Evolutionary conservation across 2,329 filamentous ascomycete genomes (phyloP).

Genomic region (Exophiala sp.): DNA sequence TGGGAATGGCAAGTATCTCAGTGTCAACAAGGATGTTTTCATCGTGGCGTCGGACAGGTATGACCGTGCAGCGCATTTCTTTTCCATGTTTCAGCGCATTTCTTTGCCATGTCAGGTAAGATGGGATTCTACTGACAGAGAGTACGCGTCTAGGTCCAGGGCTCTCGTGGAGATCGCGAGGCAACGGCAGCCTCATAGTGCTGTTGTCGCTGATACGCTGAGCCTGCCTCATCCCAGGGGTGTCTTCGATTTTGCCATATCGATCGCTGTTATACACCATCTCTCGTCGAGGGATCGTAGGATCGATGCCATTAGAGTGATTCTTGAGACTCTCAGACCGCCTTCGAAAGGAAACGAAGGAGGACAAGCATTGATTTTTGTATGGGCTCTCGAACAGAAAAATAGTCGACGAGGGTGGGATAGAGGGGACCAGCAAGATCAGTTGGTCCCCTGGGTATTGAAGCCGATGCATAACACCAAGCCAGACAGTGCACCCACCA

Average conservation of each 20-base stretch:
- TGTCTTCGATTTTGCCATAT: conserved; percentile 81
- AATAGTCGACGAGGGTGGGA: conserved; percentile 85
- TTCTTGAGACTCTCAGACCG: conserved; percentile 63
- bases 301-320: conserved; percentile 65
- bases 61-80: conserved; percentile 33
- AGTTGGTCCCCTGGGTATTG: conserved; percentile 94
- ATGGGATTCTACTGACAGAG: conserved; percentile 8
- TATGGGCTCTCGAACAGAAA: conserved; percentile 94
- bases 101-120: conserved; percentile 15
- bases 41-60: conserved; percentile 84
- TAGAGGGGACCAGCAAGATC: conserved; percentile 77
- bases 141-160: conserved; percentile 46
- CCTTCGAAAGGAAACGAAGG: conserved; percentile 28
- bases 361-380: conserved; percentile 77
- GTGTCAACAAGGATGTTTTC: conserved; percentile 72
- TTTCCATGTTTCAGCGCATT: conserved; percentile 33
- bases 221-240: conserved; percentile 69
- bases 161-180: conserved; percentile 58
- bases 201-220: conserved; percentile 77
- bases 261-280: conserved; percentile 92
- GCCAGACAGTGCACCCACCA: conserved; percentile 39
- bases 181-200: conserved; percentile 60
- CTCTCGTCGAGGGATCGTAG: conserved; percentile 74
- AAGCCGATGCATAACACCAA: conserved; percentile 32
- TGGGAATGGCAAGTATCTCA: conserved; percentile 93